Evolutionary conservation across 2,329 filamentous ascomycete species (phyloP), one percentile per base, ranked within the genome.

Genomic region (Aspergillus aculeatinus): DNA sequence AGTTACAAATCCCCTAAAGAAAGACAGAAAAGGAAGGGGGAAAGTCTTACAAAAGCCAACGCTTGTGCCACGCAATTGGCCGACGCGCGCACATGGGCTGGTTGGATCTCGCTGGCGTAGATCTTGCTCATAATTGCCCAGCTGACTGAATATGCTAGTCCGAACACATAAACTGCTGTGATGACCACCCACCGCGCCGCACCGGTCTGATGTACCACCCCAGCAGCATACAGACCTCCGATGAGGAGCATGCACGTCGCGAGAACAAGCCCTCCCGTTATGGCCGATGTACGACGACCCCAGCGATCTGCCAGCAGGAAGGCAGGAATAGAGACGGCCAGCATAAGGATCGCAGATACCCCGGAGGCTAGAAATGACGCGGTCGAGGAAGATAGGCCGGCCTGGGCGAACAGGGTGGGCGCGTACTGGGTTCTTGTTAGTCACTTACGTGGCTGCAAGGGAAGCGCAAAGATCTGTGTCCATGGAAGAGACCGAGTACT

Each of bases 131-230:
- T 44, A 12, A 44, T 19, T 44, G 12, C 39, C 39, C 39, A 44
- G 16, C 39, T 44, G 14, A 44, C 39, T 9, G 39, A 44, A 16
- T 44, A 44, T 9, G 49, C 23, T 35, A 19, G 39, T 44, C 16
- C 16, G 16, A 44, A 58, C 5, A 58, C 19, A 19, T 52, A 58
- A 10, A 58, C 48, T 27, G 49, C 51, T 14, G 52, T 50, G 39
- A 58, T 58, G 2, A 58, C 56, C 35, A 53, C 31, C 56, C 56
- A 58, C 23, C 56, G 49, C 4, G 25, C 55, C 47, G 47, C 55
- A 16, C 55, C 47, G 31, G 39, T 12, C 6, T 21, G 19, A 27
- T 57, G 31, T 10, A 57, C 55, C 12, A 48, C 29, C 2, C 39
- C 23, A n/a, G 44, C 47, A 21, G 48, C 55, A 33, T 57, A 57